These are phyloP conservation scores for Neurospora intermedia DNA, from an alignment of 495 filamentous ascomycete species.

Conservation along the genomic window DNA sequence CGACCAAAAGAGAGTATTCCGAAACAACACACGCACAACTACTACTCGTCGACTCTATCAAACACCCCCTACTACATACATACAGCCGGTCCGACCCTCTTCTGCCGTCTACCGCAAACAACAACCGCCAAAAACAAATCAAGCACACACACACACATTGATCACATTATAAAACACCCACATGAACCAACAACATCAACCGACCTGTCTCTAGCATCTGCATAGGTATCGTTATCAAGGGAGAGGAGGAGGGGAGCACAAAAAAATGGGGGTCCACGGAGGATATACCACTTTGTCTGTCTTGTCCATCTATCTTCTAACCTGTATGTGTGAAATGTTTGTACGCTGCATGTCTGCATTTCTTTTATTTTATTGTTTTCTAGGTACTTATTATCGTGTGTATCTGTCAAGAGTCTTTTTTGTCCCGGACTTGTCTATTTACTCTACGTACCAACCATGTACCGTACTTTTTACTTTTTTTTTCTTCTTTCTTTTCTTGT, in stretches of 20 bases:
- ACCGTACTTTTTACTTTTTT: too few relatives aligned
- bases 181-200: neutral
- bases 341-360: neutral
- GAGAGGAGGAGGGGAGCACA: neutral
- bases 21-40: neutral
- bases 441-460: neutral
- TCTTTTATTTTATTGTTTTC: neutral
- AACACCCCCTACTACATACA: neutral
- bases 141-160: neutral
- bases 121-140: neutral
- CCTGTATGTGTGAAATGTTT: neutral
- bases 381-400: neutral
- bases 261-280: neutral
- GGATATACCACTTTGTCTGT: neutral
- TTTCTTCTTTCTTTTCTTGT: too few relatives aligned
- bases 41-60: neutral
- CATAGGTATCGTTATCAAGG: neutral
- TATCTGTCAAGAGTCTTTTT: neutral
- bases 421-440: neutral
- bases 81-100: neutral
- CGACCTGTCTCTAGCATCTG: neutral
- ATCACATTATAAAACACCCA: neutral
- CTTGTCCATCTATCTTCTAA: neutral
- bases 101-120: neutral
- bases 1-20: neutral